phyloP scores from a whole-genome alignment of 1,284 basidiomycete genomes.

The Papiliotrema nemorosa region DNA sequence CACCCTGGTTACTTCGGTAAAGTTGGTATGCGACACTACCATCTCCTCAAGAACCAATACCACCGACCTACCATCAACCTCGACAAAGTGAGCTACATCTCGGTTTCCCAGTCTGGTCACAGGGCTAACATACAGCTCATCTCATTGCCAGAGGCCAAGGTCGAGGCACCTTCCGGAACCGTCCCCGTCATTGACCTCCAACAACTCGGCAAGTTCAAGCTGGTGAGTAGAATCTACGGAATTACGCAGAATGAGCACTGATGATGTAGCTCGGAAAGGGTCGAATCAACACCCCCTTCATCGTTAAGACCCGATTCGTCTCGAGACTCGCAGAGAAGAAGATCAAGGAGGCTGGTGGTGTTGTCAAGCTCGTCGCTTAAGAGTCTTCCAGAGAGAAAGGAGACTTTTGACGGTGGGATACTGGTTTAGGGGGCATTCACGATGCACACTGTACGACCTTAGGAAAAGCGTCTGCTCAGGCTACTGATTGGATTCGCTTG shows the following conservation, averaged over 20 bases:
- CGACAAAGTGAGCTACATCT: slow-evolving; percentile 69
- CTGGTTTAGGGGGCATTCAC: too few relatives aligned
- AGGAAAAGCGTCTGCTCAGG: not conserved
- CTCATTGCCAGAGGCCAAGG: slow-evolving; percentile 50
- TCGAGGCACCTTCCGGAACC: slow-evolving; percentile 52
- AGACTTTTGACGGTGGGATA: not conserved
- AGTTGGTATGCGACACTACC: slow-evolving; percentile 98
- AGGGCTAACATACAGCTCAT: slow-evolving; percentile 40
- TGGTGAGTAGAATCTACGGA: slow-evolving; percentile 46
- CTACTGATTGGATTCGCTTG: not conserved
- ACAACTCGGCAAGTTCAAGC: slow-evolving; percentile 82
- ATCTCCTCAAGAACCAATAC: slow-evolving; percentile 83
- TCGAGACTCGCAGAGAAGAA: slow-evolving; percentile 76
- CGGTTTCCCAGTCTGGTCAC: not conserved
- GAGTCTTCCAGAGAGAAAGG: slow-evolving; percentile 1
- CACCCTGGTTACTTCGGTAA: slow-evolving; percentile 74
- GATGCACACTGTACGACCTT: not conserved
- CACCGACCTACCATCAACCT: slow-evolving; percentile 96
- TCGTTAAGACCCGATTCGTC: slow-evolving; percentile 93
- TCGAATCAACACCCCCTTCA: slow-evolving; percentile 63
- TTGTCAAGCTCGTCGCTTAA: slow-evolving; percentile 86
- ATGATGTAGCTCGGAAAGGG: slow-evolving; percentile 46
- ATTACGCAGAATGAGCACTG: slow-evolving; percentile 2
- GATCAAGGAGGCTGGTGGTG: slow-evolving; percentile 85
- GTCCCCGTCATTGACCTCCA: slow-evolving; percentile 90